phyloP scores from a whole-genome alignment of 768 basidiomycete species.

The Daedaleopsis sinensis region DNA sequence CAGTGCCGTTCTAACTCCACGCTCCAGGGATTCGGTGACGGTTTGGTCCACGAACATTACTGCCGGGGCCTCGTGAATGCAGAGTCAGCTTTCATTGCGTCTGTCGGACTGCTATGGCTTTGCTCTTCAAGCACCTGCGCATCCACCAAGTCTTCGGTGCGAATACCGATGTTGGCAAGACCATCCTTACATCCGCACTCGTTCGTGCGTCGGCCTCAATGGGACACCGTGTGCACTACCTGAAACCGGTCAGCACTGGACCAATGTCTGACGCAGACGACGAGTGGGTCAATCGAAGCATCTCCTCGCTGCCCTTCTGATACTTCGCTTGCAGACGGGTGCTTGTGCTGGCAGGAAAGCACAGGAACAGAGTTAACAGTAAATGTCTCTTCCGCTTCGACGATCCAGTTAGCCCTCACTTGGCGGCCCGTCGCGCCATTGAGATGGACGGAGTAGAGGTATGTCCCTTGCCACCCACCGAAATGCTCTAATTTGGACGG shows the following conservation, averaged over 20 bases:
- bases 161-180: constrained; percentile 97
- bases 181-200: constrained; percentile 84
- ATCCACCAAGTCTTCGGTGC: constrained; percentile 94
- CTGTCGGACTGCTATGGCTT: constrained; percentile 55
- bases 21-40: too few relatives aligned
- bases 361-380: constrained; percentile 48
- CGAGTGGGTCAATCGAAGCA: constrained; percentile 48
- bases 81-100: background rate
- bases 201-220: constrained; percentile 71
- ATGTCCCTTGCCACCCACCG: background rate
- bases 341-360: constrained; percentile 48
- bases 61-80: too few relatives aligned
- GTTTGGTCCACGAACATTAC: too few relatives aligned
- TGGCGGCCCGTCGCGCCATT: constrained; percentile 67
- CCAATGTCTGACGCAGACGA: constrained; percentile 81
- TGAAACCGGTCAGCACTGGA: constrained; percentile 95
- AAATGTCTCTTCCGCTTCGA: constrained; percentile 83
- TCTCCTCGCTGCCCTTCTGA: background rate
- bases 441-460: constrained; percentile 35
- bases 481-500: background rate
- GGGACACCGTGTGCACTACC: constrained; percentile 59
- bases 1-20: too few relatives aligned
- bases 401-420: constrained; percentile 92
- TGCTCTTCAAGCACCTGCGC: constrained; percentile 83
- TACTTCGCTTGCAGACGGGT: constrained; percentile 58